Base-by-base conservation (phyloP, 2,329 filamentous ascomycete genomes). In the Penicillium decumbens region DNA sequence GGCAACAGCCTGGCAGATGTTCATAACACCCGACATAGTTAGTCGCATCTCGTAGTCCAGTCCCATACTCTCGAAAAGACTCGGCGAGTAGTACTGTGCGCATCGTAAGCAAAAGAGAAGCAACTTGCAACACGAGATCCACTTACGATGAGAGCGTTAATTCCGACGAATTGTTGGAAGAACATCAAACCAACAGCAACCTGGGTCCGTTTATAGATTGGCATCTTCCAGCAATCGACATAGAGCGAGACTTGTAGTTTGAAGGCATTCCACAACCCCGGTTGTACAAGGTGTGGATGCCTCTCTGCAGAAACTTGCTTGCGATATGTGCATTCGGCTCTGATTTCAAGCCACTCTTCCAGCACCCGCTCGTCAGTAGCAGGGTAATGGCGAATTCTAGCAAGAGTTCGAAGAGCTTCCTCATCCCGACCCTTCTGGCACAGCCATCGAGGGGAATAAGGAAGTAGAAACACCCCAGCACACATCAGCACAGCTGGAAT, bases 31-130 rank as follows among this genome's bases (percentile, higher is more conserved):
- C 0, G 62, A 62, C 2, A 72, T 52, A 9, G 67, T 69, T 0
- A 72, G 52, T 0, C 62, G 53, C 1, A 65, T 59, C 0, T 65
- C 53, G 1, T 54, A 50, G 8, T 72, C 74, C 27, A 55, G 49
- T 3, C 10, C 76, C 54, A 23, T 70, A 49, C 61, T 54, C 63
- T 67, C 43, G 23, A 77, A 76, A 0, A 77, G 57, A 0, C 68
- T 75, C 0, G 75, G 73, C 0, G 67, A 60, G 54, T 77, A 77
- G 62, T 77, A 77, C n/a, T n/a, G n/a, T n/a, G n/a, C n/a, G n/a
- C n/a, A n/a, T n/a, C n/a, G n/a, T n/a, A n/a, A n/a, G n/a, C n/a
- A n/a, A n/a, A n/a, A n/a, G n/a, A n/a, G n/a, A n/a, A n/a, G n/a
- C n/a, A n/a, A n/a, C n/a, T n/a, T n/a, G n/a, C n/a, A n/a, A n/a